Evolutionary conservation across 805 yeast genomes (phyloP).

Genomic region (Metschnikowia dekortorum): DNA sequence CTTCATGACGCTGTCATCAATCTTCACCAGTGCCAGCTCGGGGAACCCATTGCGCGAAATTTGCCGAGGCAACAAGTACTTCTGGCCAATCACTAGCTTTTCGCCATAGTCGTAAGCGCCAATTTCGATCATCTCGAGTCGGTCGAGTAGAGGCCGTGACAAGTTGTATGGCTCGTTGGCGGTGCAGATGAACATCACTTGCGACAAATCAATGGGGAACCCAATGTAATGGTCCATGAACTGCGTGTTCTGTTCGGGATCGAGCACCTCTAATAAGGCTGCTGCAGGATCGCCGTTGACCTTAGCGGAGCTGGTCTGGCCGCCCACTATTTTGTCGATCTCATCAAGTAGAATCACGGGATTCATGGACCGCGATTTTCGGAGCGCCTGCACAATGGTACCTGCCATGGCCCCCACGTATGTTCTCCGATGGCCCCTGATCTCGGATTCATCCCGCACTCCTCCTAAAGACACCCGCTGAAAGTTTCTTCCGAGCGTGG

Average conservation of each 20-base stretch:
- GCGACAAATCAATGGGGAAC: slow-evolving; percentile 79
- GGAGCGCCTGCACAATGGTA: slow-evolving; percentile 65
- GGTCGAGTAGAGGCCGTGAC: slow-evolving; percentile 72
- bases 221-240: slow-evolving; percentile 83
- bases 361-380: slow-evolving; percentile 72
- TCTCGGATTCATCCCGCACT: slow-evolving; percentile 81
- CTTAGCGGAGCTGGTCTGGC: slow-evolving; percentile 38
- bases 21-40: slow-evolving; percentile 31
- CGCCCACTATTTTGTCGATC: slow-evolving; percentile 72
- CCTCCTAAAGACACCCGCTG: slow-evolving; percentile 86
- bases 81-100: slow-evolving; percentile 65
- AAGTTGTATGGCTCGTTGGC: slow-evolving; percentile 72
- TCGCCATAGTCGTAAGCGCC: slow-evolving; percentile 79
- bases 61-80: slow-evolving; percentile 73
- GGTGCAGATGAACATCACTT: slow-evolving; percentile 78
- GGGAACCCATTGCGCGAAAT: slow-evolving; percentile 61
- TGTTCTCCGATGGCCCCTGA: slow-evolving; percentile 86
- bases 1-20: slow-evolving; percentile 53
- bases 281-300: slow-evolving; percentile 86
- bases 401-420: slow-evolving; percentile 95
- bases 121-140: slow-evolving; percentile 77
- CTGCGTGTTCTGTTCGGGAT: slow-evolving; percentile 79
- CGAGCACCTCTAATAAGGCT: slow-evolving; percentile 81
- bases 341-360: slow-evolving; percentile 84
- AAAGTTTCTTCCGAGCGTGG: slow-evolving; percentile 65